Percentiles rank a stretch among this genome's conserved stretches.
Conservation (phyloP, 2,329 filamentous ascomycete genomes). For the Colletotrichum tabaci region DNA sequence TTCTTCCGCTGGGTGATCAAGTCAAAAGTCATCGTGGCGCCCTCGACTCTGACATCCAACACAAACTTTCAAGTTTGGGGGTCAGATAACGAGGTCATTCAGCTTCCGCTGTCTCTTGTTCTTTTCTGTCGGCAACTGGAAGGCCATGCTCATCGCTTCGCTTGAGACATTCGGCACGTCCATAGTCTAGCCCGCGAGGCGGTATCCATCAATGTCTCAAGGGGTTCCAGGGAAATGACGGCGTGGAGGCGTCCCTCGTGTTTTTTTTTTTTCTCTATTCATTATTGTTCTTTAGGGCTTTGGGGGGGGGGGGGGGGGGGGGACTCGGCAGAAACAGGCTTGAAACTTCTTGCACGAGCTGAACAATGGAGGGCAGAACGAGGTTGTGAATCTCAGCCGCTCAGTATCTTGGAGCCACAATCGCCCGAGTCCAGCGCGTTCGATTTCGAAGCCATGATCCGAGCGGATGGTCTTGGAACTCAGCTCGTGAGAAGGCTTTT, state of each 20-base stretch:
- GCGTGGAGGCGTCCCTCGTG: conserved; percentile 10
- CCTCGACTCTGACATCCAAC: conserved; percentile 1
- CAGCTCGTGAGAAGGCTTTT: background rate
- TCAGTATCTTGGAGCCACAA: no score
- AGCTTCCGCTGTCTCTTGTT: no score
- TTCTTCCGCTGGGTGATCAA: background rate
- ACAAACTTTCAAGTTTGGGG: conserved; percentile 1
- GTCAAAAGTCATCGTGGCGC: background rate
- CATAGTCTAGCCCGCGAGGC: conserved; percentile 17
- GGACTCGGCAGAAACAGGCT: background rate
- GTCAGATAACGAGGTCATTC: background rate
- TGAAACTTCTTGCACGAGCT: conserved; percentile 9
- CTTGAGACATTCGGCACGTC: conserved; percentile 27
- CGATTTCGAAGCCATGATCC: background rate
- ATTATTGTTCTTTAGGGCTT: no score
- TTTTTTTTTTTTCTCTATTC: background rate
- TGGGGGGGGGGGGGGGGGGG: no score
- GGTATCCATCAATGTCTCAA: conserved; percentile 24
- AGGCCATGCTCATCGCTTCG: conserved; percentile 6
- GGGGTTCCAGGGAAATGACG: conserved; percentile 26
- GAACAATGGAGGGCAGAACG: background rate
- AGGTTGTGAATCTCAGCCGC: background rate
- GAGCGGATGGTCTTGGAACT: background rate
- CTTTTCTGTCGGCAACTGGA: background rate
- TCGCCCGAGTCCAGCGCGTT: background rate